Evolutionary conservation across 106 monocot genomes (phyloP).

Genomic region (Narthecium ossifragum): DNA sequence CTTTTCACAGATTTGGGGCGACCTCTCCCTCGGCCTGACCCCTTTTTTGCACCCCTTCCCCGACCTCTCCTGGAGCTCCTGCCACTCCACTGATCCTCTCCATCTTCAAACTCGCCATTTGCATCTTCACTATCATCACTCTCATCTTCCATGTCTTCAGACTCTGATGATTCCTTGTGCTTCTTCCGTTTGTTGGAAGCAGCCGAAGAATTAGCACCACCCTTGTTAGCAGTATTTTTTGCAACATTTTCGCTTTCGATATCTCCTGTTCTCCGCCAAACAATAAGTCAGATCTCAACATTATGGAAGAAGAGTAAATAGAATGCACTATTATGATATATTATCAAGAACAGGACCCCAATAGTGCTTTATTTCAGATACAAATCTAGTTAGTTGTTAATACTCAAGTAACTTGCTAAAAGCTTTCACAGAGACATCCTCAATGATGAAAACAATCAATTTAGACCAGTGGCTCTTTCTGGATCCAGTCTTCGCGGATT

Average conservation of each 20-base stretch:
- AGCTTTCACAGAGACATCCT: no score
- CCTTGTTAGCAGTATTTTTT: conserved; percentile 21
- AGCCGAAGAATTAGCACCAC: conserved; percentile 22
- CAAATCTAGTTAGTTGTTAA: no score
- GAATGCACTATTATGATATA: no score
- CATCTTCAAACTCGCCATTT: conserved; percentile 9
- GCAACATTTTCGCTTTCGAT: conserved; percentile 3
- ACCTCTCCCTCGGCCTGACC: conserved; percentile 31
- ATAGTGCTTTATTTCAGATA: no score
- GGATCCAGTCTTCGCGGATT: no score
- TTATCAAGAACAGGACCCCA: no score
- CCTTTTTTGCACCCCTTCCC: conserved; percentile 37
- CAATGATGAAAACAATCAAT: no score
- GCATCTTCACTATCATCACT: conserved; percentile 28
- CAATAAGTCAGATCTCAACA: no score
- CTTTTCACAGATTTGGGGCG: conserved; percentile 27
- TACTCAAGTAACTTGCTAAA: no score
- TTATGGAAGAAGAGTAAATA: no score
- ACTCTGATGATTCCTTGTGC: conserved; percentile 42
- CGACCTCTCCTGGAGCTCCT: conserved; percentile 39
- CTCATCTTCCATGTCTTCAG: conserved; percentile 29
- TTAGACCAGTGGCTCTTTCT: no score
- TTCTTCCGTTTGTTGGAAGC: conserved; percentile 48
- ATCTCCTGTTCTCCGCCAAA: conserved; percentile 10
- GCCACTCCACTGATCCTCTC: conserved; percentile 25